These are phyloP conservation scores for Lactifluus piperatus DNA, from an alignment of 768 basidiomycete genomes.

Conservation along the genomic window DNA sequence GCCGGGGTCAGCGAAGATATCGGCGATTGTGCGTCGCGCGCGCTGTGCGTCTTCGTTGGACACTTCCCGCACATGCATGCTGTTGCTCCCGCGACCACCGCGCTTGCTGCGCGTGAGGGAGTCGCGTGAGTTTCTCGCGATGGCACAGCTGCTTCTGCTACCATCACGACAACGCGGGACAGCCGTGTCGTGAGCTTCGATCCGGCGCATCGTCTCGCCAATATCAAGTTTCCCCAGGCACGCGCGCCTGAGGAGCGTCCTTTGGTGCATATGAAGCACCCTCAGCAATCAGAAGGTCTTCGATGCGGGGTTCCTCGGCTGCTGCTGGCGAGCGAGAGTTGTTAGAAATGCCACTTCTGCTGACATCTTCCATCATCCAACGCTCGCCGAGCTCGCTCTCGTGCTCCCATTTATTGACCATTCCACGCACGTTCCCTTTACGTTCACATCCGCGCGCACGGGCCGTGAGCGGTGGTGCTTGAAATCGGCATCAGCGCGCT, in stretches of 20 bases:
- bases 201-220: slow-evolving; percentile 29
- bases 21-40: slow-evolving; percentile 25
- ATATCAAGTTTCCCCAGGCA: slow-evolving; percentile 32
- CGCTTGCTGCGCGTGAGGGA: neutral
- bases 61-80: slow-evolving; percentile 3
- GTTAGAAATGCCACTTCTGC: neutral
- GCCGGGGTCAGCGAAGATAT: slow-evolving; percentile 23
- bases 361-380: neutral
- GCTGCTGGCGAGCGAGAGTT: too few relatives aligned
- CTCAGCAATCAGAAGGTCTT: slow-evolving; percentile 25
- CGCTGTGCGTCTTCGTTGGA: slow-evolving; percentile 18
- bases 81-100: neutral
- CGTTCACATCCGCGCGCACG: neutral
- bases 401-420: slow-evolving; percentile 20
- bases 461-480: neutral
- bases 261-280: neutral
- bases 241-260: slow-evolving; percentile 28
- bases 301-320: slow-evolving; percentile 26
- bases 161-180: slow-evolving; percentile 4
- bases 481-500: neutral
- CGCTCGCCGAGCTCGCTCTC: slow-evolving; percentile 5
- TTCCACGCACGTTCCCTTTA: slow-evolving; percentile 14
- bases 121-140: neutral
- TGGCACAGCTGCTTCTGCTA: slow-evolving; percentile 14
- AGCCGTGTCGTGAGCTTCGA: slow-evolving; percentile 18